Evolutionary conservation across 108 stramenopile genomes (phyloP), one percentile per base, ranked within the genome.

Genomic region (Pseudonitzschia pungens): DNA sequence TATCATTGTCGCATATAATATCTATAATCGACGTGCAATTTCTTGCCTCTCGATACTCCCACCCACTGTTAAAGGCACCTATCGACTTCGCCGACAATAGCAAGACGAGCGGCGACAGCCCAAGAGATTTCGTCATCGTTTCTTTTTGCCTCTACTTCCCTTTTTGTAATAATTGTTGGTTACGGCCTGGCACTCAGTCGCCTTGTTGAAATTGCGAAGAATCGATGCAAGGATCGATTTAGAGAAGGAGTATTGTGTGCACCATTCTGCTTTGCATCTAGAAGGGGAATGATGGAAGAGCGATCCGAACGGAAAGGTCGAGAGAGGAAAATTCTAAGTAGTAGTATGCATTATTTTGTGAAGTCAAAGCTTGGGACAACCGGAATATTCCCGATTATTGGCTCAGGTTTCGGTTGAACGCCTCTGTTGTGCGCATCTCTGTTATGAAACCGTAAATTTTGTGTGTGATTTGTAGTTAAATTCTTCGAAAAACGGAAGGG

Each of bases 21-120:
- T 67, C 33, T n/a, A 40, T 48, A 41, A 67, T 67, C 9, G 66
- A 50, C 10, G 66, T 22, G 36, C 66, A 67, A 50, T 67, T 67
- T 10, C 16, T 26, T 4, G 45, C 18, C 14, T 48, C 16, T 18
- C 45, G 45, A 12, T 48, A 18, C 2, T 48, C 16, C 45, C 45
- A 48, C 2, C 45, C 45, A 48, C 45, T 48, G 45, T 48, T 18
- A 48, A 18, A 48, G 1, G 45, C 45, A 18, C 14, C 45, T 14
- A 12, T 18, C 45, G 18, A 8, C 18, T 48, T 48, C 16, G 7
- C 45, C 10, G 18, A 4, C 18, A 18, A 2, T 48, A 48, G 45
- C 45, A 48, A 2, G 14, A 18, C 45, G 18, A 48, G 18, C 14
- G 45, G 14, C 16, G 45, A 48, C 16, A 48, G 10, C 45, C 9